Evolutionary conservation across 2,329 filamentous ascomycete species (phyloP), one percentile per base, ranked within the genome.

Genomic region (Monosporascus cannonballus): DNA sequence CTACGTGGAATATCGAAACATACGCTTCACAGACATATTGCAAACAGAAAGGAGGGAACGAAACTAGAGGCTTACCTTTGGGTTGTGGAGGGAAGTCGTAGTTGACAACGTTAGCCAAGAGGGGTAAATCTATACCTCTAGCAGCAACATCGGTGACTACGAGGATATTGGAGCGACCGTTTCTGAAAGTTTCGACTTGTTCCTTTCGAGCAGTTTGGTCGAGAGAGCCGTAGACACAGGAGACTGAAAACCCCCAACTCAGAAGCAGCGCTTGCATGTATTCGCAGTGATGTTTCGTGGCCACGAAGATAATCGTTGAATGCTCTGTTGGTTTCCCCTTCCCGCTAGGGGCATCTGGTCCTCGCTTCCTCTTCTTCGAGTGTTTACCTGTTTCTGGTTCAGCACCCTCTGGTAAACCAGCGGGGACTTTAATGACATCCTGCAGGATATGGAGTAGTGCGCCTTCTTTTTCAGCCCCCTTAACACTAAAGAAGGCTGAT

Each of bases 121-220:
- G 82, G 0, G 94, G 94, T 60, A 99, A 96, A 83, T 99, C 94
- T 56, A 99, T 95, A 83, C 94, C 93, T 77, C 94, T 83, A 22
- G 94, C 94, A 15, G 94, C 94, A 51, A 99, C 91, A 68, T 99
- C 94, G 1, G 94, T 99, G 45, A 97, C 93, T 3, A 99, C 92
- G 8, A 99, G 74, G 47, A 99, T 91, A 61, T 96, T 93, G 0
- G 90, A 88, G 58, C 87, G 81, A 6, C 94, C 94, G 24, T 78
- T 79, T 54, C 95, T 81, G 69, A 99, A 99, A 58, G 92, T 86
- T 54, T 96, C 87, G 15, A 97, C 90, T 64, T 99, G 91, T 24
- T 91, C 87, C 67, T 92, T 90, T 68, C 94, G 86, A 34, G 94
- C 94, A 4, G 88, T 92, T 67, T 99, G 94, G 64, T 99, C 95